Conservation (phyloP, 108 stramenopile genomes). For the Conticribra guillardii region DNA sequence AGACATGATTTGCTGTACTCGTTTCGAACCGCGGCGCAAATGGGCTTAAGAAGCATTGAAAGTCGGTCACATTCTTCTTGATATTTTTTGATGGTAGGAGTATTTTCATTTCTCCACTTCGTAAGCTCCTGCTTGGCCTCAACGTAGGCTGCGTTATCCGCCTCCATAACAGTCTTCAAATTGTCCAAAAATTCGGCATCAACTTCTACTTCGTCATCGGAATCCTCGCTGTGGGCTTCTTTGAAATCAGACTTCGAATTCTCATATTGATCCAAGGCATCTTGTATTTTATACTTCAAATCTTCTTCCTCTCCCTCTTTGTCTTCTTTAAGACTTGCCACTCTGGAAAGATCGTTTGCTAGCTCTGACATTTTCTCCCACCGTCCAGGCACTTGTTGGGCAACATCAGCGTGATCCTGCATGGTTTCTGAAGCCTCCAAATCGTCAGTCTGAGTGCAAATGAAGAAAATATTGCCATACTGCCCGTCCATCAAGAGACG, state of each 20-base stretch:
- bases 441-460: constrained; percentile 63
- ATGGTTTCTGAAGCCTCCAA: constrained; percentile 55
- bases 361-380: constrained; percentile 58
- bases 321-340: constrained; percentile 27
- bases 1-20: constrained; percentile 54
- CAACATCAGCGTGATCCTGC: constrained; percentile 57
- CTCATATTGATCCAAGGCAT: constrained; percentile 19
- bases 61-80: constrained; percentile 20
- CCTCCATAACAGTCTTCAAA: constrained; percentile 14
- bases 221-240: constrained; percentile 14
- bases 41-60: constrained; percentile 44
- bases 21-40: constrained; percentile 50
- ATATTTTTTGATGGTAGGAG: neutral
- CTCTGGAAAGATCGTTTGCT: constrained; percentile 7
- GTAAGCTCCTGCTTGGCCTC: constrained; percentile 3
- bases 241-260: constrained; percentile 23
- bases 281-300: constrained; percentile 32
- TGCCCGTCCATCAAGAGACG: constrained; percentile 59
- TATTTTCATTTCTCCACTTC: constrained; percentile 21
- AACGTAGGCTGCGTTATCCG: neutral
- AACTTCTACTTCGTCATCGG: constrained; percentile 19
- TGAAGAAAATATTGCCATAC: constrained; percentile 54
- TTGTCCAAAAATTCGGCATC: constrained; percentile 6
- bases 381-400: constrained; percentile 37
- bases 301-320: constrained; percentile 42